Percentiles rank a stretch among this genome's conserved stretches.
Evolutionary conservation across 2,329 filamentous ascomycete species (phyloP).

Genomic region (Botryotinia convoluta): DNA sequence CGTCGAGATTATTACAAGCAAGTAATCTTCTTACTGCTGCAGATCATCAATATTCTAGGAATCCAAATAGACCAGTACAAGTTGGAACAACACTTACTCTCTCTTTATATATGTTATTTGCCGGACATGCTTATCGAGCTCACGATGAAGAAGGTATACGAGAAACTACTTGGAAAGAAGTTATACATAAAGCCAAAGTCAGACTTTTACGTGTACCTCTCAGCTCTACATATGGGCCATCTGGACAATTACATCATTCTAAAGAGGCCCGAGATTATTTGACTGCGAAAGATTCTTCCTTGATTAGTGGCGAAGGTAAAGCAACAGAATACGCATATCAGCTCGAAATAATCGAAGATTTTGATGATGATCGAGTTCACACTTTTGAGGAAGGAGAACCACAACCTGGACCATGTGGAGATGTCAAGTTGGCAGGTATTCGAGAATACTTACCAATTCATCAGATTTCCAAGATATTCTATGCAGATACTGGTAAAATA

Average conservation of each 20-base stretch:
- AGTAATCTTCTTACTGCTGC: slow-evolving; percentile 87
- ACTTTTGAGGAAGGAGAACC: slow-evolving; percentile 59
- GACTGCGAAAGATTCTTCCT: slow-evolving; percentile 22
- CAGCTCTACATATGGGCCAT: slow-evolving; percentile 19
- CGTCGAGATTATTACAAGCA: slow-evolving; percentile 85
- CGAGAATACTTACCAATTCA: slow-evolving; percentile 67
- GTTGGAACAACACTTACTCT: slow-evolving; percentile 84
- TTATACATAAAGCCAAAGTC: slow-evolving; percentile 87
- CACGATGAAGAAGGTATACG: slow-evolving; percentile 35
- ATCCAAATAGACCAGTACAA: slow-evolving; percentile 64
- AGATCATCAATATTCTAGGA: slow-evolving; percentile 75
- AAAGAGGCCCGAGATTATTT: slow-evolving; percentile 19
- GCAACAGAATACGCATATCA: slow-evolving; percentile 65
- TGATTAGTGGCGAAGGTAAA: slow-evolving; percentile 30
- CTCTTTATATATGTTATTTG: slow-evolving; percentile 93
- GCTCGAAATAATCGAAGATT: slow-evolving; percentile 65
- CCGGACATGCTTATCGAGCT: slow-evolving; percentile 63
- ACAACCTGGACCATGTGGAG: slow-evolving; percentile 55
- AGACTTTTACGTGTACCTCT: slow-evolving; percentile 53
- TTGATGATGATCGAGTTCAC: slow-evolving; percentile 68
- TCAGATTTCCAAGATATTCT: slow-evolving; percentile 74
- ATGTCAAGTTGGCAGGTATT: slow-evolving; percentile 59
- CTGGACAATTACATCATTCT: slow-evolving; percentile 12
- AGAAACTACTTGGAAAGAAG: slow-evolving; percentile 83
- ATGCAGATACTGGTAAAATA: slow-evolving; percentile 73